phyloP scores from a whole-genome alignment of 169 alveolate species.

The Blepharisma undulans region DNA sequence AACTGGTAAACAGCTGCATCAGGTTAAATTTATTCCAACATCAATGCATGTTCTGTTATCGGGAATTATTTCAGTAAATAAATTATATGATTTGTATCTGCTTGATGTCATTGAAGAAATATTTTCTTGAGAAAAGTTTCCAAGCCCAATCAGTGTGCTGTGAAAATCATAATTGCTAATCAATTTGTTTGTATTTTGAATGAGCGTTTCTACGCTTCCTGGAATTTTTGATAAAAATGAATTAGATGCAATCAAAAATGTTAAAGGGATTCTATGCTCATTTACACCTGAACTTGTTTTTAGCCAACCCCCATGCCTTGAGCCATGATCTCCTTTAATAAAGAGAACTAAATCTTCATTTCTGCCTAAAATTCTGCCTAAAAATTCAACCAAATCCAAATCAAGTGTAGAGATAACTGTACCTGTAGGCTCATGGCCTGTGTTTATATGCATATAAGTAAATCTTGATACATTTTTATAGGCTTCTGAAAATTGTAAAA shows the following conservation, averaged over 20 bases:
- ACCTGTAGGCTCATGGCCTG: slow-evolving; percentile 38
- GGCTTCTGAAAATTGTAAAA: slow-evolving; percentile 6
- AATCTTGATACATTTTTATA: slow-evolving; percentile 24
- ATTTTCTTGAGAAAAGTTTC: neutral
- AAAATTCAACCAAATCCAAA: slow-evolving; percentile 6
- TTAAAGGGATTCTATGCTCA: slow-evolving; percentile 37
- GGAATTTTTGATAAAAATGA: neutral
- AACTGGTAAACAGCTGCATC: slow-evolving; percentile 34
- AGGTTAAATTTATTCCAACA: neutral
- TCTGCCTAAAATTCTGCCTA: neutral
- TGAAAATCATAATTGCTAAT: slow-evolving; percentile 30
- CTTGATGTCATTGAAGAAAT: neutral
- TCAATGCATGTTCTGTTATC: slow-evolving; percentile 26
- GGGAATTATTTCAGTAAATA: slow-evolving; percentile 17
- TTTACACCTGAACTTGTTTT: neutral
- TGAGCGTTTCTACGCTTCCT: neutral
- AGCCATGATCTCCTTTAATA: slow-evolving; percentile 41
- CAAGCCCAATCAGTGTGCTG: neutral
- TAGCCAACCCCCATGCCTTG: slow-evolving; percentile 41
- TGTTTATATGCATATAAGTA: slow-evolving; percentile 28
- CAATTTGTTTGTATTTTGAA: neutral
- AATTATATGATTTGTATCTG: neutral
- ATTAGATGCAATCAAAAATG: neutral
- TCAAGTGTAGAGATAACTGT: slow-evolving; percentile 13
- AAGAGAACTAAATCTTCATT: neutral